phyloP scores from a whole-genome alignment of 2,329 filamentous ascomycete genomes.

The Capronia epimyces region DNA sequence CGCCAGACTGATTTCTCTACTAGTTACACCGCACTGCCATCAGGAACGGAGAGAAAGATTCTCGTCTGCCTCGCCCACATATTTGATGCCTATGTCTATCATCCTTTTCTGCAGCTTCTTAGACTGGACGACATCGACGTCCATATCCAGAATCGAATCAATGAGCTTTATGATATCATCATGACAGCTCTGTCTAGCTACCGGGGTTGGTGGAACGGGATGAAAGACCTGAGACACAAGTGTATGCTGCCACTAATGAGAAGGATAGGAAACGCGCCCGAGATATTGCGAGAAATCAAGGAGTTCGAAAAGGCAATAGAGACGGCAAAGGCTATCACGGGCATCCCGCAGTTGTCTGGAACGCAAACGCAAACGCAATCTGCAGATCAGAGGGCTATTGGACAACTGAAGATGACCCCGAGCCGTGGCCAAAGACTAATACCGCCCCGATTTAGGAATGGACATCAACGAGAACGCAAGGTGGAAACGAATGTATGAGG shows the following conservation, averaged over 20 bases:
- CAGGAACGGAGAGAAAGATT: constrained; percentile 15
- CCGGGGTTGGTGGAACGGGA: constrained; percentile 21
- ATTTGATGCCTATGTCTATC: constrained; percentile 24
- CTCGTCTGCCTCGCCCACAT: constrained; percentile 15
- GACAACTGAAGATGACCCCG: constrained; percentile 8
- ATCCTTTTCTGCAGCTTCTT: constrained; percentile 18
- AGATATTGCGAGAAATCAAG: constrained; percentile 11
- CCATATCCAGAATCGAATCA: constrained; percentile 6
- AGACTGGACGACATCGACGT: constrained; percentile 2
- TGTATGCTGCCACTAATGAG: constrained; percentile 20
- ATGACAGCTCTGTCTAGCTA: constrained; percentile 20
- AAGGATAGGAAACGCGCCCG: constrained; percentile 13
- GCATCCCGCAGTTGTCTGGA: constrained; percentile 7
- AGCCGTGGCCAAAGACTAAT: constrained; percentile 1
- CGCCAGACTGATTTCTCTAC: constrained; percentile 7
- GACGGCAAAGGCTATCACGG: constrained; percentile 9
- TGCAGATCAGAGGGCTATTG: constrained; percentile 5
- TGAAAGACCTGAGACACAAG: constrained; percentile 16
- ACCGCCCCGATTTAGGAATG: constrained; percentile 9
- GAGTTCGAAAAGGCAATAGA: constrained; percentile 12
- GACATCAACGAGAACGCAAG: constrained; percentile 18
- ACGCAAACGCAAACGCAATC: constrained; percentile 16
- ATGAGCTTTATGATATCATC: constrained; percentile 19
- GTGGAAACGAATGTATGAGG: constrained; percentile 4
- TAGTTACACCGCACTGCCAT: constrained; percentile 23